These are phyloP conservation scores for Xylaria arbuscula DNA, from an alignment of 2,329 filamentous ascomycete genomes.

Conservation along the genomic window DNA sequence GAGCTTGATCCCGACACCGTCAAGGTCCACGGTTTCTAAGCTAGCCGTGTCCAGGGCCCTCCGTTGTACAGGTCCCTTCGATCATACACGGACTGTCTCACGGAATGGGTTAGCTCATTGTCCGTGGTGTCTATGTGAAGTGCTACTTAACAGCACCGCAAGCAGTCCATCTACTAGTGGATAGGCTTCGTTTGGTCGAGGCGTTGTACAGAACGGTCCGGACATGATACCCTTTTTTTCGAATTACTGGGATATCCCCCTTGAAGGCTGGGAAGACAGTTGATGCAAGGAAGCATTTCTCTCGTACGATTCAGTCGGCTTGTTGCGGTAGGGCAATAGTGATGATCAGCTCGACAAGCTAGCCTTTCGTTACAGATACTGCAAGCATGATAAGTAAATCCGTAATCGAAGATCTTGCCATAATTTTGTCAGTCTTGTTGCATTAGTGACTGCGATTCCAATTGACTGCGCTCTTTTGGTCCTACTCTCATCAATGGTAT, in stretches of 20 bases:
- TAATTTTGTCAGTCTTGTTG: constrained; percentile 5
- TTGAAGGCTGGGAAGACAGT: constrained; percentile 33
- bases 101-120: constrained; percentile 37
- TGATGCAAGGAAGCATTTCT: constrained; percentile 19
- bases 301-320: constrained; percentile 33
- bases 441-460: constrained; percentile 7
- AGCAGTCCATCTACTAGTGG: constrained; percentile 42
- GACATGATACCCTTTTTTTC: constrained; percentile 52
- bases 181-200: constrained; percentile 47
- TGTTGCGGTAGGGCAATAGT: constrained; percentile 38
- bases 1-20: constrained; percentile 96
- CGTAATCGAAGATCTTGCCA: constrained; percentile 41
- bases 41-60: constrained; percentile 50
- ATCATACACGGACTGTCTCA: constrained; percentile 40
- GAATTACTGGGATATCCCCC: constrained; percentile 35
- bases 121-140: constrained; percentile 29
- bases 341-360: constrained; percentile 40
- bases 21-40: constrained; percentile 80
- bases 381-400: constrained; percentile 41
- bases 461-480: not conserved
- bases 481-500: not conserved
- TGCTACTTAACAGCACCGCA: constrained; percentile 40
- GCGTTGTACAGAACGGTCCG: constrained; percentile 50
- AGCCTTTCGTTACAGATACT: constrained; percentile 47
- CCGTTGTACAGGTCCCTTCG: constrained; percentile 42